Evolutionary conservation across 2,329 filamentous ascomycete species (phyloP).

Genomic region (Colletotrichum sp.): DNA sequence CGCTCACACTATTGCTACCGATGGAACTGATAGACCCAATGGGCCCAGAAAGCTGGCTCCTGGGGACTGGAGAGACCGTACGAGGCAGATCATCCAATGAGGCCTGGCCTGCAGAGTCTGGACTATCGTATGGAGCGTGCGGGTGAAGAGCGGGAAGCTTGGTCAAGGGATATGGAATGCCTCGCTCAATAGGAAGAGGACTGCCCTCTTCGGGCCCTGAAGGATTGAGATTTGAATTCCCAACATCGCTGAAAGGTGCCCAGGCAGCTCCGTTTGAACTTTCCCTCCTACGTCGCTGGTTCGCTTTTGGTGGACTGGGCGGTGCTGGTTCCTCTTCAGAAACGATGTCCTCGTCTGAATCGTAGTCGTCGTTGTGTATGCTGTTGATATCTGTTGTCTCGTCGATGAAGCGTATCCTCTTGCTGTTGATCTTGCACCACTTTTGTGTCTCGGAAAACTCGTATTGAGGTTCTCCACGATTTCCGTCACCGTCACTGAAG

Average conservation of each 20-base stretch:
- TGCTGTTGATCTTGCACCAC: neutral
- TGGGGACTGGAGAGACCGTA: neutral
- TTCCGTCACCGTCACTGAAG: neutral
- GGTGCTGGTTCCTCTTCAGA: neutral
- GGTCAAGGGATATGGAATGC: neutral
- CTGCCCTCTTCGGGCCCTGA: neutral
- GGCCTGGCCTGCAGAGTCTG: neutral
- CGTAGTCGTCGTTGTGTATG: conserved; percentile 1
- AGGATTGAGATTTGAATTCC: accelerated
- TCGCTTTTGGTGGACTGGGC: neutral
- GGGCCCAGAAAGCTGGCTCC: neutral
- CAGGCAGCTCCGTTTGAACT: neutral
- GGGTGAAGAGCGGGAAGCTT: neutral
- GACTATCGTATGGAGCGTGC: neutral
- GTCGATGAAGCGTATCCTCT: conserved; percentile 6
- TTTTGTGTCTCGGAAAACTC: conserved; percentile 1
- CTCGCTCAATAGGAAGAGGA: neutral
- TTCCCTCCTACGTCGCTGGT: neutral
- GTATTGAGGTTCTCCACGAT: neutral
- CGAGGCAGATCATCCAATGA: neutral
- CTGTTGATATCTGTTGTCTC: conserved; percentile 3
- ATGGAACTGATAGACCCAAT: neutral
- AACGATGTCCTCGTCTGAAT: neutral
- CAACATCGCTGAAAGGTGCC: neutral
- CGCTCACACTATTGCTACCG: neutral